A percentile compares a stretch with the other conserved stretches of the same genome.
phyloP scores from a whole-genome alignment of 495 filamentous ascomycete species.

The Emericellopsis terricola region DNA sequence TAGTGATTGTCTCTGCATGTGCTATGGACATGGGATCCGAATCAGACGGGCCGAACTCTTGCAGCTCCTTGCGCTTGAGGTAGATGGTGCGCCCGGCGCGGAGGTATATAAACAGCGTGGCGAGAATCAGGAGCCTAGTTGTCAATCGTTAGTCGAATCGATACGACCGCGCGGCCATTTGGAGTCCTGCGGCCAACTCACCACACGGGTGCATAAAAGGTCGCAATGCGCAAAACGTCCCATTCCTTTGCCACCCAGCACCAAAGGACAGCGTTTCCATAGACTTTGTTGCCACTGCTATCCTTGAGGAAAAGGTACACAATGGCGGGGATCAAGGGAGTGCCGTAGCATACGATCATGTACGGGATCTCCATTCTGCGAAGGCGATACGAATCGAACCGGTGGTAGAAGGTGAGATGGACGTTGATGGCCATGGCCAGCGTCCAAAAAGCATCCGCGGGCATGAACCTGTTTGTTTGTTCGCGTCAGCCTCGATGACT shows the following conservation, averaged over 20 bases:
- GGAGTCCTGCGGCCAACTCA: too few species aligned
- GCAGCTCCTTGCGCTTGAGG: conserved; percentile 27
- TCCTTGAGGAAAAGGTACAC: conserved; percentile 45
- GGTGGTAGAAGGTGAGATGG: conserved; percentile 68
- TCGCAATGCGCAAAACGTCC: conserved; percentile 56
- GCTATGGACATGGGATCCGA: conserved; percentile 9
- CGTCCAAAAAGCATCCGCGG: conserved; percentile 66
- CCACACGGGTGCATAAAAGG: conserved; percentile 79
- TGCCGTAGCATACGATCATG: conserved; percentile 51
- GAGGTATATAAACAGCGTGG: conserved; percentile 59
- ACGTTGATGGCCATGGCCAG: conserved; percentile 82
- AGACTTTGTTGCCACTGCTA: conserved; percentile 33
- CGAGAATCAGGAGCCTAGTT: conserved; percentile 32
- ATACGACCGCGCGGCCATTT: too few species aligned
- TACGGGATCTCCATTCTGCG: conserved; percentile 57
- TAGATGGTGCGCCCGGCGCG: conserved; percentile 57
- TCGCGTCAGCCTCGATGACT: too few species aligned
- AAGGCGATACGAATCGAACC: conserved; percentile 49
- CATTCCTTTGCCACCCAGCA: conserved; percentile 56
- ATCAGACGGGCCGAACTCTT: conserved; percentile 26
- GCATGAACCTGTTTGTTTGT: conserved; percentile 53
- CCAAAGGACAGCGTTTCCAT: conserved; percentile 70
- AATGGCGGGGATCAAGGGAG: conserved; percentile 54
- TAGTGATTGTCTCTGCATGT: conserved; percentile 31
- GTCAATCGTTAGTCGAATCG: too few species aligned